A percentile compares a stretch with the other conserved stretches of the same genome.
Evolutionary conservation across 2,329 filamentous ascomycete genomes (phyloP).

Genomic region (Nigrospora osmanthi): DNA sequence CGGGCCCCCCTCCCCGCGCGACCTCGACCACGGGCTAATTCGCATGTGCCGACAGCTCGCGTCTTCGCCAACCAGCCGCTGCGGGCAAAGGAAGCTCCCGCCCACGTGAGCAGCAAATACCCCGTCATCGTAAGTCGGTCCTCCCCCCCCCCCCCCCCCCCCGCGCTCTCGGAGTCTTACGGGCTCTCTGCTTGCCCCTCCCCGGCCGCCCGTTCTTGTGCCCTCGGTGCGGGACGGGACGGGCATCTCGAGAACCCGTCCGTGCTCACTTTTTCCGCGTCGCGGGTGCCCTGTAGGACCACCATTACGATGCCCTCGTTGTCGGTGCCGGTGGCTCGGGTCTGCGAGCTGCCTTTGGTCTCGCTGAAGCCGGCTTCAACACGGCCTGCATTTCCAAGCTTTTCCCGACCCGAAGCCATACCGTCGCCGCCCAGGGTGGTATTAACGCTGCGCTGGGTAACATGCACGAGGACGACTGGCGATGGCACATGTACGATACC

Average conservation of each 20-base stretch:
- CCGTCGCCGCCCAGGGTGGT: conserved; percentile 73
- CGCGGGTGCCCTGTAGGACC: conserved; percentile 52
- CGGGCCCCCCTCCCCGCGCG: too few relatives aligned
- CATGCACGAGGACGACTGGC: conserved; percentile 98
- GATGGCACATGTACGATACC: conserved; percentile 99
- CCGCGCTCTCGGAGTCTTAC: background rate
- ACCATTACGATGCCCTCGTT: conserved; percentile 97
- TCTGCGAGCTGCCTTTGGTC: conserved; percentile 75
- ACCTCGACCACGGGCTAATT: conserved; percentile 3
- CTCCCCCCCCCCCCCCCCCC: too few relatives aligned
- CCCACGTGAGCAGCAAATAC: conserved; percentile 83
- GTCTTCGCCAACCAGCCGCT: conserved; percentile 82
- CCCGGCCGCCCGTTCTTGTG: too few relatives aligned
- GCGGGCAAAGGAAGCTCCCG: conserved; percentile 86
- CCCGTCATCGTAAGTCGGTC: conserved; percentile 71
- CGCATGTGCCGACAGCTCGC: conserved; percentile 47
- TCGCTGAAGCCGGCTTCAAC: conserved; percentile 84
- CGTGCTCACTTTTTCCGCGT: too few relatives aligned
- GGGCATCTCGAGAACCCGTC: too few relatives aligned
- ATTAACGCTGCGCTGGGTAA: conserved; percentile 87
- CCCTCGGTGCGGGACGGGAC: too few relatives aligned
- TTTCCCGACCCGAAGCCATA: conserved; percentile 80
- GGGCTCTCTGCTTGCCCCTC: background rate
- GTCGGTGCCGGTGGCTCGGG: conserved; percentile 78
- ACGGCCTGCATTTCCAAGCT: conserved; percentile 83